These are phyloP conservation scores for Zygotorulaspora danielsina DNA, from an alignment of 805 yeast species.

Conservation along the genomic window DNA sequence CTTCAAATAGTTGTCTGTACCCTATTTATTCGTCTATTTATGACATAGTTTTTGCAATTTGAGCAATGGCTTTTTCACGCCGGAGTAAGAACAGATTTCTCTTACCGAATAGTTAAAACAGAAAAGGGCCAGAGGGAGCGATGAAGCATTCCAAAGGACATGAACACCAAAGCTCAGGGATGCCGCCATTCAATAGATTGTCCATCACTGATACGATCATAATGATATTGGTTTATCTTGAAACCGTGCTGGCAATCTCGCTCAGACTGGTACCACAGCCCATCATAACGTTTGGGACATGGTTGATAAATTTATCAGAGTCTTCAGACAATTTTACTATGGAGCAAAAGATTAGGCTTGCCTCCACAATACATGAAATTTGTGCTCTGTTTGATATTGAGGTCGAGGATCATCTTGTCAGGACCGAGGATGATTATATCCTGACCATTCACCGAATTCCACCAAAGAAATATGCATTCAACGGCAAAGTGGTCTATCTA, in stretches of 20 bases:
- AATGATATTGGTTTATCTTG: constrained; percentile 47
- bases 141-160: too few species aligned
- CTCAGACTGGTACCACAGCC: constrained; percentile 44
- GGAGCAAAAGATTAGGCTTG: constrained; percentile 28
- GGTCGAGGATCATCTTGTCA: constrained; percentile 71
- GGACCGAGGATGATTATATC: constrained; percentile 72
- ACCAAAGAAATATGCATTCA: constrained; percentile 32
- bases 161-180: too few species aligned
- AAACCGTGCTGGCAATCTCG: constrained; percentile 43
- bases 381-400: constrained; percentile 63
- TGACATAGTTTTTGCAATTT: not conserved
- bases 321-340: constrained; percentile 20
- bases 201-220: constrained; percentile 48
- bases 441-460: constrained; percentile 70
- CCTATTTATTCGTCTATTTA: constrained; percentile 7
- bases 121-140: too few species aligned
- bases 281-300: constrained; percentile 39
- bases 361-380: constrained; percentile 58
- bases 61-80: not conserved
- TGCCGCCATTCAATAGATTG: constrained; percentile 47
- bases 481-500: constrained; percentile 60
- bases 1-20: constrained; percentile 7
- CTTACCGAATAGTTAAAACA: too few species aligned
- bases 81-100: too few species aligned
- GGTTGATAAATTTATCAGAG: constrained; percentile 20